A percentile compares a stretch with the other conserved stretches of the same genome.
These are phyloP conservation scores for Myrica gale DNA, from an alignment of 306 rosid species.

Conservation along the genomic window DNA sequence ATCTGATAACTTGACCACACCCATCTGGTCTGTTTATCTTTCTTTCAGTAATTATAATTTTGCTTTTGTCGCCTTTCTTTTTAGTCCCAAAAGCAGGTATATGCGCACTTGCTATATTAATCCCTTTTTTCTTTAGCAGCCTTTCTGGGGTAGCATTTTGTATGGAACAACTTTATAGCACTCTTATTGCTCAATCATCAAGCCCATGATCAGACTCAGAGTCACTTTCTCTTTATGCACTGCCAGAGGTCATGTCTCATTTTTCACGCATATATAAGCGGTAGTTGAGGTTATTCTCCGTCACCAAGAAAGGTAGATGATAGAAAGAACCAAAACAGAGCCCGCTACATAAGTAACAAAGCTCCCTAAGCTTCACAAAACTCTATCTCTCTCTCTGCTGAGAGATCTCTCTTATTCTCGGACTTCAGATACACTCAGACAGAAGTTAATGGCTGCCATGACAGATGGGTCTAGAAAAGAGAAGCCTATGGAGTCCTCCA, in stretches of 20 bases:
- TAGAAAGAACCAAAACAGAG: not conserved
- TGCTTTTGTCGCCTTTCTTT: slow-evolving; percentile 3
- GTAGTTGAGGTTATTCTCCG: slow-evolving; percentile 16
- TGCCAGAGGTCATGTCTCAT: not conserved
- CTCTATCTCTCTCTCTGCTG: slow-evolving; percentile 5
- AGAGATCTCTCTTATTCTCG: not conserved
- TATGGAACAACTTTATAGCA: slow-evolving; percentile 19
- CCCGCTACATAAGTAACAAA: not conserved
- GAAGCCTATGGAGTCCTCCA: slow-evolving; percentile 22
- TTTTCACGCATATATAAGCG: not conserved
- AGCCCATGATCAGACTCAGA: slow-evolving; percentile 30
- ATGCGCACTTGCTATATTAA: slow-evolving; percentile 28
- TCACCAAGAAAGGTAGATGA: slow-evolving; percentile 28
- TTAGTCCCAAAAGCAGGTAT: not conserved
- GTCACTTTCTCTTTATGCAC: not conserved
- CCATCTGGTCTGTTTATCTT: not conserved
- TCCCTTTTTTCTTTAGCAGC: slow-evolving; percentile 24
- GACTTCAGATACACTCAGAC: not conserved
- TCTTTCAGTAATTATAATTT: not conserved
- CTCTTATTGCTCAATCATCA: slow-evolving; percentile 41
- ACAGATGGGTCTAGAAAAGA: slow-evolving; percentile 1
- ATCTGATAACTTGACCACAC: slow-evolving; percentile 8
- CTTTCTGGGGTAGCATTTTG: slow-evolving; percentile 13
- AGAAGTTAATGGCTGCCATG: not conserved
- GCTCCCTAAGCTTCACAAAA: not conserved